Percentiles rank a stretch among this genome's conserved stretches.
These are phyloP conservation scores for Clitoria ternatea DNA, from an alignment of 306 rosid genomes.

Conservation along the genomic window DNA sequence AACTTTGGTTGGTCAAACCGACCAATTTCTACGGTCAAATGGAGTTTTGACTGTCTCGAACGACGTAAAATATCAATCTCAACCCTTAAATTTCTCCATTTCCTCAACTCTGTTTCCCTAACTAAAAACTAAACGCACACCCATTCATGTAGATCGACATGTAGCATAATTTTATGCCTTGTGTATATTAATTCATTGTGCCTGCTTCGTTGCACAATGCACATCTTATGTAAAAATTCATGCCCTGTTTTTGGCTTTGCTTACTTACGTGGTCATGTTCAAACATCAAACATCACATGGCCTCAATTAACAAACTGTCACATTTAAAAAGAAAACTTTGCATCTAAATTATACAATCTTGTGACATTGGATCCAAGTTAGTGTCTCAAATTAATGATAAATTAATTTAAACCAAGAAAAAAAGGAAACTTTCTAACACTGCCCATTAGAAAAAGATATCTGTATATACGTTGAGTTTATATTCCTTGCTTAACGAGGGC, in stretches of 20 bases:
- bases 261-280: conserved; percentile 28
- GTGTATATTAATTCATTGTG: not conserved
- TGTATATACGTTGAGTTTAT: not conserved
- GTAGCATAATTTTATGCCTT: not conserved
- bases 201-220: not conserved
- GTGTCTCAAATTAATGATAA: conserved; percentile 6
- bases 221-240: conserved; percentile 7
- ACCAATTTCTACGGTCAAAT: too few relatives aligned
- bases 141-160: not conserved
- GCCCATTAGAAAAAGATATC: too few relatives aligned
- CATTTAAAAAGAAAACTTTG: not conserved
- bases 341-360: not conserved
- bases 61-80: too few relatives aligned
- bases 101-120: too few relatives aligned
- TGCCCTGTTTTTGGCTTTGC: conserved; percentile 18
- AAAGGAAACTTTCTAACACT: conserved; percentile 5
- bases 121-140: not conserved
- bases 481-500: not conserved
- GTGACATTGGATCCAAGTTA: conserved; percentile 35
- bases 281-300: conserved; percentile 35
- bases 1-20: too few relatives aligned
- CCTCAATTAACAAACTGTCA: conserved; percentile 4
- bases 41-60: too few relatives aligned
- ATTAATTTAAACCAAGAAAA: not conserved
- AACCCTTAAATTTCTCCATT: too few relatives aligned